phyloP scores from a whole-genome alignment of 495 filamentous ascomycete genomes.

The Trichoderma asperelloides region DNA sequence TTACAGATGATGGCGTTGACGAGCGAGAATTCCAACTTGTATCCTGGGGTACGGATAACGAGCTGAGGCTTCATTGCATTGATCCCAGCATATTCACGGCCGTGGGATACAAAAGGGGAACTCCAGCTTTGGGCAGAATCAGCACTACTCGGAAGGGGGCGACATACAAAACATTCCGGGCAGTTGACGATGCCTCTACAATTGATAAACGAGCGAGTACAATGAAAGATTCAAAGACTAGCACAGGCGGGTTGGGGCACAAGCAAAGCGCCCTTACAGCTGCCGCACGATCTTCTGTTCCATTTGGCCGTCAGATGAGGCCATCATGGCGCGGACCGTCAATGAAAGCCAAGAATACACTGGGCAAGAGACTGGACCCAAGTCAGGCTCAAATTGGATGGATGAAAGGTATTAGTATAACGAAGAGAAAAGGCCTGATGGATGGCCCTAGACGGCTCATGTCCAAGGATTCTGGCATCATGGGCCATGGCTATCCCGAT shows the following conservation, averaged over 20 bases:
- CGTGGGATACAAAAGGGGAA: constrained; percentile 71
- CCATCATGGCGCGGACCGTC: constrained; percentile 43
- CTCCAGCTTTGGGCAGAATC: constrained; percentile 53
- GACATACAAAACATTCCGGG: constrained; percentile 74
- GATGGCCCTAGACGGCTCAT: constrained; percentile 25
- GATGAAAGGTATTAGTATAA: constrained; percentile 91
- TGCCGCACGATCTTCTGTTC: constrained; percentile 30
- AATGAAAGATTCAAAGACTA: constrained; percentile 42
- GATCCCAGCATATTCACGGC: constrained; percentile 52
- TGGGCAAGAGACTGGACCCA: constrained; percentile 52
- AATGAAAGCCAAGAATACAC: constrained; percentile 52
- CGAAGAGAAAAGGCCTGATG: constrained; percentile 38
- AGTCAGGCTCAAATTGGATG: constrained; percentile 61
- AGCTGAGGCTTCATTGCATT: constrained; percentile 71
- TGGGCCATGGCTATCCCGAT: constrained; percentile 34
- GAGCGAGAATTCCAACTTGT: constrained; percentile 88
- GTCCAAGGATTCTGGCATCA: constrained; percentile 35
- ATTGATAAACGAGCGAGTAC: constrained; percentile 35
- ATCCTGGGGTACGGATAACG: constrained; percentile 82
- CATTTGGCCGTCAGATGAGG: constrained; percentile 29
- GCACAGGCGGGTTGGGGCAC: constrained; percentile 26
- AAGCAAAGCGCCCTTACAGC: constrained; percentile 35
- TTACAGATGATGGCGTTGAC: constrained; percentile 59
- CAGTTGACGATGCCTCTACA: constrained; percentile 43
- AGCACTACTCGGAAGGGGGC: constrained; percentile 75